Base-by-base conservation (phyloP, 108 stramenopile genomes). In the Skeletonema potamos region DNA sequence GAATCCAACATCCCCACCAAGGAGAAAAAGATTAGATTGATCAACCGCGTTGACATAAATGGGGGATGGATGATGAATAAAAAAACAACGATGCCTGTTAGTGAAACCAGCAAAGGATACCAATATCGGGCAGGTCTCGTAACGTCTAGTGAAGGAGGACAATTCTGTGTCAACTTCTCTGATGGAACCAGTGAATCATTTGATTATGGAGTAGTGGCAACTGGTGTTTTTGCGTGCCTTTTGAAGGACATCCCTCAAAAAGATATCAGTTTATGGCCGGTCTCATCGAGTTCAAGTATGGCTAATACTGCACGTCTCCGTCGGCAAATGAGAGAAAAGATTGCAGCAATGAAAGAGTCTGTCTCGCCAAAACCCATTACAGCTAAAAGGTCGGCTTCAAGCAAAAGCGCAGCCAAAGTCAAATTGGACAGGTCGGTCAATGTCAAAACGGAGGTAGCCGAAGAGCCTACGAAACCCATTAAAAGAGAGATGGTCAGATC, bases 21-120 rank as follows among this genome's bases (percentile, higher is more conserved):
- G 18, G 60, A 79, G 55, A 68, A 79, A n/a, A 79, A 73, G 34
- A 72, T 79, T 51, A 71, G 78, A 33, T 51, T 79, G 30, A 58
- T 70, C 12, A 62, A 64, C 33, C 70, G 63, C 12, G 34, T 57
- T 46, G 72, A 63, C 22, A n/a, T 44, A n/a, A 55, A 60, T 54
- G 72, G 56, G 29, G 72, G 17, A 2, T 79, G 78, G 78, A 11
- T 79, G n/a, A 29, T 64, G 12, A 51, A 64, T 20, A 68, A 64
- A 37, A 15, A 29, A 28, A 51, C 56, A 27, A 32, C 56, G 34
- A 48, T 79, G 7, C 41, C 56, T 22, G n/a, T 37, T 6, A 54
- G 27, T 27, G 41, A 32, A 12, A 34, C 26, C 37, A 24, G 27
- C 34, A 15, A 9, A 11, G 12, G 2, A 6, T 37, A 29, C 26